phyloP scores from a whole-genome alignment of 768 basidiomycete genomes.

The Calocybe indica region DNA sequence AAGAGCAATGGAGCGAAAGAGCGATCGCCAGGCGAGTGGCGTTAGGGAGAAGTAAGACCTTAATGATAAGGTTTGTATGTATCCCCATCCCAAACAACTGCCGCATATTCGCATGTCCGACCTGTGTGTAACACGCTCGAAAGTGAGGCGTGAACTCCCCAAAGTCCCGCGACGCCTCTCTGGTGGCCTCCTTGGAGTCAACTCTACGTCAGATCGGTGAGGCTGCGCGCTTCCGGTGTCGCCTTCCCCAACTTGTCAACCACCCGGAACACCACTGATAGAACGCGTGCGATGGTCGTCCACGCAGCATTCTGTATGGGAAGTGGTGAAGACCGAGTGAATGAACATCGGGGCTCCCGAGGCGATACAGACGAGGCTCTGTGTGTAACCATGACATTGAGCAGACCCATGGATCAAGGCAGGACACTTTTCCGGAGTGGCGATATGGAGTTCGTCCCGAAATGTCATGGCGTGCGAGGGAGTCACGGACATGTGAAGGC shows the following conservation, averaged over 20 bases:
- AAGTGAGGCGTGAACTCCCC: conserved; percentile 14
- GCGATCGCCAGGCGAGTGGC: conserved; percentile 9
- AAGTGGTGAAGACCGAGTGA: conserved; percentile 8
- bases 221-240: conserved; percentile 43
- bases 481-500: background rate
- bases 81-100: background rate
- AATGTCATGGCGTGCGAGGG: conserved; percentile 35
- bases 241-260: conserved; percentile 32
- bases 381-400: conserved; percentile 26
- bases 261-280: conserved; percentile 10
- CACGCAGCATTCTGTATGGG: conserved; percentile 21
- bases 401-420: conserved; percentile 15
- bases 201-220: conserved; percentile 14
- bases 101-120: conserved; percentile 2
- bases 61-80: conserved; percentile 4
- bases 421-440: conserved; percentile 48
- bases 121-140: conserved; percentile 39
- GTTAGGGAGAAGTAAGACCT: conserved; percentile 10
- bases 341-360: conserved; percentile 41
- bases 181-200: conserved; percentile 25
- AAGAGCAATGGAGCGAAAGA: conserved; percentile 21
- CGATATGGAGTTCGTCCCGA: conserved; percentile 25
- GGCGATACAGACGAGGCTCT: conserved; percentile 43
- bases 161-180: conserved; percentile 46
- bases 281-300: conserved; percentile 7